Evolutionary conservation across 805 yeast species (phyloP).

Genomic region (Metschnikowia peoriensis): DNA sequence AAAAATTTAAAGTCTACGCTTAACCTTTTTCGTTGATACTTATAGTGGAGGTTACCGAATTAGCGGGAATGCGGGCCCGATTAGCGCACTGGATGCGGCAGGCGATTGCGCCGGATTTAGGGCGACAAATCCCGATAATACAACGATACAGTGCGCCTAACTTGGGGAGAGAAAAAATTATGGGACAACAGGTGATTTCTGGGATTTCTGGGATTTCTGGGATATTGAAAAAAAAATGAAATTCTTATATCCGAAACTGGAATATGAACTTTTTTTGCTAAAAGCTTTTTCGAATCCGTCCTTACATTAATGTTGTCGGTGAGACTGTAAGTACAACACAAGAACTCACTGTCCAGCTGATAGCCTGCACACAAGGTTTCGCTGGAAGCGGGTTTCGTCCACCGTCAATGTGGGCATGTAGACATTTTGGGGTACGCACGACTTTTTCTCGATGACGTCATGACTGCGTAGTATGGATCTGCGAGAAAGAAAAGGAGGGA

Average conservation of each 20-base stretch:
- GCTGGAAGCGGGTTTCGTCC: too few species aligned
- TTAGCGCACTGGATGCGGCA: conserved; percentile 8
- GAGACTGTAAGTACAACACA: neutral
- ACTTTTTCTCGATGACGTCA: too few species aligned
- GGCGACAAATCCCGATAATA: conserved; percentile 1
- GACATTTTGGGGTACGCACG: too few species aligned
- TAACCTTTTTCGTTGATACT: neutral
- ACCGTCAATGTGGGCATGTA: too few species aligned
- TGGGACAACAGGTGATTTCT: neutral
- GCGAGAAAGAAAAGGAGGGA: too few species aligned
- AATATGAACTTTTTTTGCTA: too few species aligned
- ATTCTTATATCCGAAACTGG: too few species aligned
- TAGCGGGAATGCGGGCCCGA: conserved; percentile 4
- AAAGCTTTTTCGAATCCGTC: too few species aligned
- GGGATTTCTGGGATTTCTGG: too few species aligned
- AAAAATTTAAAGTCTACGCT: neutral
- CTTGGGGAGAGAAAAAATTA: neutral
- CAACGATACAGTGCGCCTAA: neutral
- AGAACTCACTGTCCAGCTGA: neutral
- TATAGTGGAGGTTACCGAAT: neutral
- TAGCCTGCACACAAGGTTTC: neutral
- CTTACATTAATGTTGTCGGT: neutral
- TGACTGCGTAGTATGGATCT: too few species aligned
- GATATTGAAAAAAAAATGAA: too few species aligned
- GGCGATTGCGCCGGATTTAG: conserved; percentile 7